A percentile compares a stretch with the other conserved stretches of the same genome.
Conservation (phyloP, 1,284 basidiomycete genomes). For the Rhodotorula sp. region DNA sequence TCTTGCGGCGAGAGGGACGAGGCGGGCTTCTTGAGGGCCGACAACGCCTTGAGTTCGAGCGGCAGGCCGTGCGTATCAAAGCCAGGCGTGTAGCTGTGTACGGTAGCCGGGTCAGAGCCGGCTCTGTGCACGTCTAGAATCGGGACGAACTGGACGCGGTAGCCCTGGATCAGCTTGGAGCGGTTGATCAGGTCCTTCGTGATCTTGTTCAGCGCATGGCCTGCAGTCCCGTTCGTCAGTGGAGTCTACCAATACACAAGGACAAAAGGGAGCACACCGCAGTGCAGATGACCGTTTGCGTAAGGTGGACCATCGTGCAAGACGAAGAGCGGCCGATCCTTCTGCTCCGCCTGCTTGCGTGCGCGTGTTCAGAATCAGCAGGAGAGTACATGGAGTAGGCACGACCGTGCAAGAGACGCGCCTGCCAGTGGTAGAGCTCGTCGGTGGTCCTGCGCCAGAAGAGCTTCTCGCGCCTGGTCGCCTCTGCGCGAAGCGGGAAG, state of each 20-base stretch:
- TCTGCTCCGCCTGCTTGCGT: slow-evolving; percentile 62
- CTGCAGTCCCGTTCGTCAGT: slow-evolving; percentile 53
- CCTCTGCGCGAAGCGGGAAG: slow-evolving; percentile 75
- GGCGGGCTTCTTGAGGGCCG: slow-evolving; percentile 57
- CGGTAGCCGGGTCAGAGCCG: neutral
- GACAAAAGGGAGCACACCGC: slow-evolving; percentile 62
- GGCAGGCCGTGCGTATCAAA: slow-evolving; percentile 99
- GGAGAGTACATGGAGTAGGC: fast-evolving
- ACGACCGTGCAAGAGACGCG: slow-evolving; percentile 45
- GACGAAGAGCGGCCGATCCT: slow-evolving; percentile 70
- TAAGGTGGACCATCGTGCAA: slow-evolving; percentile 97
- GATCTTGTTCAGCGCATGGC: slow-evolving; percentile 96
- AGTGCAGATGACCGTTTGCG: slow-evolving; percentile 93
- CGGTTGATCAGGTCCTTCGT: slow-evolving; percentile 95
- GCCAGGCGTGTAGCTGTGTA: slow-evolving; percentile 79
- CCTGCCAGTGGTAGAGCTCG: slow-evolving; percentile 85
- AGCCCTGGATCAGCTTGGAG: slow-evolving; percentile 76
- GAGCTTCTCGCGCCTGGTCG: slow-evolving; percentile 63
- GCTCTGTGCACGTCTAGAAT: neutral
- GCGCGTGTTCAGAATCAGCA: neutral
- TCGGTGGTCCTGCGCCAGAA: slow-evolving; percentile 70
- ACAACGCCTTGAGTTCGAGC: slow-evolving; percentile 87
- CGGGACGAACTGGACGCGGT: slow-evolving; percentile 72
- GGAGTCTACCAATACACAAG: neutral
- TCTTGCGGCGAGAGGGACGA: slow-evolving; percentile 60